Conservation (phyloP, 1,284 basidiomycete species). For the Cutaneotrichosporon spelunceum region DNA sequence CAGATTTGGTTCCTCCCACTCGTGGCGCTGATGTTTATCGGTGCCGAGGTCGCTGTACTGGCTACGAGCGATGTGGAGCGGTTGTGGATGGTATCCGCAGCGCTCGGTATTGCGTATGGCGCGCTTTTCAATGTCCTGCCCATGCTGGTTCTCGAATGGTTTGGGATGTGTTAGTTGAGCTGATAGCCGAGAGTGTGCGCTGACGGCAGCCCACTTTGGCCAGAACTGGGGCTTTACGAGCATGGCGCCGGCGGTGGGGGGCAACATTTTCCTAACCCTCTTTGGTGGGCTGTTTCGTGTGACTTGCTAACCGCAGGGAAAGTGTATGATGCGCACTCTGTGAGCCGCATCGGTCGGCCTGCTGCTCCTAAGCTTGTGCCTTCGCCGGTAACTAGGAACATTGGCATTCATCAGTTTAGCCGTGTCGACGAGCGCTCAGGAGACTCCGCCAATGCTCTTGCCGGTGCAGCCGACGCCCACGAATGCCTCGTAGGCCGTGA, state of each 20-base stretch:
- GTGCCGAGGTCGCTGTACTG: constrained; percentile 64
- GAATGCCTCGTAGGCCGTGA: constrained; percentile 41
- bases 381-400: constrained; percentile 4
- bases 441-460: neutral
- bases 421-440: neutral
- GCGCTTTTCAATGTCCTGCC: constrained; percentile 73
- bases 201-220: constrained; percentile 48
- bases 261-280: constrained; percentile 77
- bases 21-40: constrained; percentile 64
- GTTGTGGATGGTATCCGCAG: constrained; percentile 71
- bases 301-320: constrained; percentile 28
- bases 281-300: constrained; percentile 58
- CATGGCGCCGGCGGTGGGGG: constrained; percentile 71
- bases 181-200: neutral
- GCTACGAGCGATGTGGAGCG: constrained; percentile 60
- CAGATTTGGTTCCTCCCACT: constrained; percentile 63
- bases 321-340: constrained; percentile 69
- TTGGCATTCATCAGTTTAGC: neutral
- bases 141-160: constrained; percentile 78
- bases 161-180: constrained; percentile 64
- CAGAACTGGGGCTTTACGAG: constrained; percentile 81
- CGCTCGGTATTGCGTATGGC: constrained; percentile 73
- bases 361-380: neutral
- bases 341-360: constrained; percentile 15
- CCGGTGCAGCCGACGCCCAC: neutral